Percentiles rank a stretch among this genome's conserved stretches.
Conservation (phyloP, 345 rosid species). For the Turritis glabra region DNA sequence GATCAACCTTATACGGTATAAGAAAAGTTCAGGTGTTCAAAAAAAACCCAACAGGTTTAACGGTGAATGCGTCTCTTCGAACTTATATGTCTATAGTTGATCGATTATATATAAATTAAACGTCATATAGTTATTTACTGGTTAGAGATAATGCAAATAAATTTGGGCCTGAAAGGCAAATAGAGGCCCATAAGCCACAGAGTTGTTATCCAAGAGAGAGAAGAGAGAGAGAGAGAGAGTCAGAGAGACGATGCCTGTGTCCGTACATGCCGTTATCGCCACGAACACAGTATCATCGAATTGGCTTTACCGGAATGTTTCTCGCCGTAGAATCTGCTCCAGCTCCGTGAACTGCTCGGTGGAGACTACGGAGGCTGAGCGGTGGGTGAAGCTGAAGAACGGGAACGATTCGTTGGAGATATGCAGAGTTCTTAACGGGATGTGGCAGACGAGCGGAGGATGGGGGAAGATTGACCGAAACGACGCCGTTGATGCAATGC, state of each 20-base stretch:
- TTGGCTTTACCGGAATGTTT: slow-evolving; percentile 14
- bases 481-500: slow-evolving; percentile 84
- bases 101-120: no score
- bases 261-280: slow-evolving; percentile 39
- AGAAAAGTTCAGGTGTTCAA: no score
- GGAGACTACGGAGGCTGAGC: slow-evolving; percentile 41
- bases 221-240: not conserved
- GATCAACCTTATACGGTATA: no score
- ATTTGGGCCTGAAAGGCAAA: not conserved
- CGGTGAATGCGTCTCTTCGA: no score
- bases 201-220: not conserved
- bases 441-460: slow-evolving; percentile 95
- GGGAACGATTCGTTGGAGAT: slow-evolving; percentile 82
- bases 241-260: slow-evolving; percentile 11
- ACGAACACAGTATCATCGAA: slow-evolving; percentile 33
- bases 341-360: slow-evolving; percentile 53
- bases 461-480: slow-evolving; percentile 87
- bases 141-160: no score
- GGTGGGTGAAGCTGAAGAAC: slow-evolving; percentile 58
- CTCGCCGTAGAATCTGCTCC: slow-evolving; percentile 25
- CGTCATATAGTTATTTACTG: no score
- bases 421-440: slow-evolving; percentile 83
- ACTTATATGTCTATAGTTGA: no score
- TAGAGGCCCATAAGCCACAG: not conserved
- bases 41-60: no score